Base-by-base conservation (phyloP, 1,284 basidiomycete genomes). In the Marasmius sp. region DNA sequence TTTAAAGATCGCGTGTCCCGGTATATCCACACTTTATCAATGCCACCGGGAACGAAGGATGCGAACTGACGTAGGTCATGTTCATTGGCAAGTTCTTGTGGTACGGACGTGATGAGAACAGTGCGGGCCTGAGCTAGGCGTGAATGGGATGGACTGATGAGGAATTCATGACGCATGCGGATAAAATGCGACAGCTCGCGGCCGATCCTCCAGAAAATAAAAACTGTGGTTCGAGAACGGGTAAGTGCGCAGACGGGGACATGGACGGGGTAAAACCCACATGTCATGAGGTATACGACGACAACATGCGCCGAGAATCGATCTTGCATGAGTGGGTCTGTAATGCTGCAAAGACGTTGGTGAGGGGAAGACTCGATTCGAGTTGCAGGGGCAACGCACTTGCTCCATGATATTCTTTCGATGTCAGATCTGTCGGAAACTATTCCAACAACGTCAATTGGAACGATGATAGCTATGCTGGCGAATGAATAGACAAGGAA, bases 21-120 rank as follows among this genome's bases (percentile, higher is more conserved):
- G 68, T 87, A 88, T 59, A 94, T 76, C 92, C 92, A 94, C 49
- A 94, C 83, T 54, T 83, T 79, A 71, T 88, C 85, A n/a, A 92
- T 83, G 0, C 92, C 91, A 14, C 91, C 92, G 6, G 91, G 91
- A 0, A 93, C 80, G 68, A 89, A 86, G 47, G 81, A 81, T 60
- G 88, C 89, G 57, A 92, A 84, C 58, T 82, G 79, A 34, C 80
- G 79, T 41, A 94, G 77, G 65, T 85, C 84, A 18, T 77, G 75
- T 70, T 91, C 86, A 62, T 83, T 82, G 41, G 84, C 79, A 59
- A 88, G 79, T 55, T 85, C 80, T 16, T 84, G 80, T 1, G 91
- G 90, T 10, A 94, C 84, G 53, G 86, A 85, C 0, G 90, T 92
- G 64, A 94, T 83, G 52, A 94, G 84, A 4, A 94, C 87, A 0